Percentiles rank a stretch among this genome's conserved stretches.
Evolutionary conservation across 306 rosid genomes (phyloP).

Genomic region (Prosopis cineraria): DNA sequence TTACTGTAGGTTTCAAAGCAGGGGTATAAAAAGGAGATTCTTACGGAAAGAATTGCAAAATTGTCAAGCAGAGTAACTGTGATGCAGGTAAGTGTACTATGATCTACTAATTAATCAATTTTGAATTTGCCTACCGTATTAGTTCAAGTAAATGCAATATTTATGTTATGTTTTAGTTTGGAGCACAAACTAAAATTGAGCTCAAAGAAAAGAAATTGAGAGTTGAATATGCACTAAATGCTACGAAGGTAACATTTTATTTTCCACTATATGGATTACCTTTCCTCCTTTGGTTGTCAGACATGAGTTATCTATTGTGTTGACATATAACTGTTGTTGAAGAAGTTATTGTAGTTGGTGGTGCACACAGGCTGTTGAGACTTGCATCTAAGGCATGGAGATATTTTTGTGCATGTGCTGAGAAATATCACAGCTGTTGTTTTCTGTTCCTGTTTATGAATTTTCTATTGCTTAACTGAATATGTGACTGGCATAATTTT

Average conservation of each 20-base stretch:
- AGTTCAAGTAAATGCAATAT: neutral
- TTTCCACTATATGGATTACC: neutral
- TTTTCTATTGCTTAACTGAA: neutral
- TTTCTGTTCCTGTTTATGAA: neutral
- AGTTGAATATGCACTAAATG: conserved; percentile 98
- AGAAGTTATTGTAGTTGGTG: conserved; percentile 98
- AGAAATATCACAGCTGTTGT: neutral
- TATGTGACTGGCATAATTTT: neutral
- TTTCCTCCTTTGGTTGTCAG: neutral
- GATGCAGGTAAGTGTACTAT: conserved; percentile 62
- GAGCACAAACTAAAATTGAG: conserved; percentile 99
- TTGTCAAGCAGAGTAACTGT: conserved; percentile 97
- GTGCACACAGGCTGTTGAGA: conserved; percentile 92
- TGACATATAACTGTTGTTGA: conserved; percentile 84
- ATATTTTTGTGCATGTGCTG: neutral
- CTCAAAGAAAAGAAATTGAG: conserved; percentile 95
- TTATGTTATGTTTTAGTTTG: conserved; percentile 59
- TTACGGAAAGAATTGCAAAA: conserved; percentile 89
- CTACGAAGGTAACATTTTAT: conserved; percentile 70
- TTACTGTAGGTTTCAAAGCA: conserved; percentile 79
- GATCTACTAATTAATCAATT: neutral
- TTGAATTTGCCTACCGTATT: neutral
- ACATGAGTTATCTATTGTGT: neutral
- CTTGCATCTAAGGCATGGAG: conserved; percentile 72
- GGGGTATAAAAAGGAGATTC: conserved; percentile 86